phyloP scores from a whole-genome alignment of 1,284 basidiomycete species.

The Trichosporon coremiiforme region DNA sequence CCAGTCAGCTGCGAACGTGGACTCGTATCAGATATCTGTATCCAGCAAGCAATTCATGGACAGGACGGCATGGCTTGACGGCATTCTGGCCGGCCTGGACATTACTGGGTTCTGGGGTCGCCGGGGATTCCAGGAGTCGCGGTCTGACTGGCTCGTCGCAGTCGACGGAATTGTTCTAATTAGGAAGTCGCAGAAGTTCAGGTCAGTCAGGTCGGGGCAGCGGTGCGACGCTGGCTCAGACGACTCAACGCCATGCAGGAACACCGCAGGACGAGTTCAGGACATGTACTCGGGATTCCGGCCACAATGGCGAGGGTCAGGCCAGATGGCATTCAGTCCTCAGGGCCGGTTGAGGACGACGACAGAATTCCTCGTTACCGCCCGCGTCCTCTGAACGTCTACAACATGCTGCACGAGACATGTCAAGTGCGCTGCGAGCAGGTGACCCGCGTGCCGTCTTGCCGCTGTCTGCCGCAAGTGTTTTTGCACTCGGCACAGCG shows the following conservation, averaged over 20 bases:
- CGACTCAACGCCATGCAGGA: background rate
- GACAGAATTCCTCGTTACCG: slow-evolving; percentile 1
- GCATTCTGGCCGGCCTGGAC: background rate
- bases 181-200: no score
- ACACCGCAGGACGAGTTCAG: no score
- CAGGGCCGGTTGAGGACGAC: background rate
- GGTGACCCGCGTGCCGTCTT: no score
- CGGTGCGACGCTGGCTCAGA: background rate
- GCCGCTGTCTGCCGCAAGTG: no score
- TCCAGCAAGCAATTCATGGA: background rate
- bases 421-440: no score
- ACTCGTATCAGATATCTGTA: background rate
- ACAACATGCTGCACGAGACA: no score
- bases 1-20: background rate
- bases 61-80: background rate
- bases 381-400: background rate
- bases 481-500: no score
- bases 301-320: background rate
- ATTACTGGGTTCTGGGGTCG: no score
- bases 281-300: background rate
- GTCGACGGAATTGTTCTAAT: no score
- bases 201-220: no score
- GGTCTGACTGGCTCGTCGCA: background rate
- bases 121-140: background rate
- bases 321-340: background rate